Base-by-base conservation (phyloP, 2,329 filamentous ascomycete species). In the Colletotrichum cereale region DNA sequence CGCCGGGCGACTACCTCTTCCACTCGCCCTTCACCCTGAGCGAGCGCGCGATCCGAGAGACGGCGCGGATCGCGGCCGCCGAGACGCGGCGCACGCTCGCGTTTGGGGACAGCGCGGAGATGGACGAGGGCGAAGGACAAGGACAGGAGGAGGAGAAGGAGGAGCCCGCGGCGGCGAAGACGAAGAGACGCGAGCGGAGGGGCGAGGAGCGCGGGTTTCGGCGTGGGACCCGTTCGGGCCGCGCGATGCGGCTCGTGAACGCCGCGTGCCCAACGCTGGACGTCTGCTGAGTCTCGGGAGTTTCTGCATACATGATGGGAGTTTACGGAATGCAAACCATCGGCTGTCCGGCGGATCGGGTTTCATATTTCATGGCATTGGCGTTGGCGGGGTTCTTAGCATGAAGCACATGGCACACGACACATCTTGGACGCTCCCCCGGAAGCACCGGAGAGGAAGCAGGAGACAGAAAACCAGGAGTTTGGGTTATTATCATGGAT, bases 1-100 rank as follows among this genome's bases (percentile, higher is more conserved):
- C 77, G 3, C 85, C 85, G 1, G 78, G 84, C 18, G 80, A 84
- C 16, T 85, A 87, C 71, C 79, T 90, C 2, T 90, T 88, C 76
- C 86, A 84, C 77, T 86, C 87, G 60, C 80, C 82, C 0, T 88
- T 88, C 52, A 85, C 81, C 0, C 78, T 89, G 7, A 76, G 75
- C 42, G 78, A 81, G 66, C 76, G 79, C n/a, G 80, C 80, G 16
- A 63, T 73, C 48, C 53, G 65, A n/a, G 53, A 74, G 61, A 61
- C 70, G 21, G 73, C 73, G 16, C 62, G 38, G 34, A 44, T 68
- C 3, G 69, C 60, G 3, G 69, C 65, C 1, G 58, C 58, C 16
- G 58, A 60, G 29, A 18, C 52, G 18, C 44, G 69, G 3, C 40
- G 36, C 6, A 72, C 48, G 31, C 65, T 72, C 5, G 65, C 69